Evolutionary conservation across 2,329 filamentous ascomycete species (phyloP), one percentile per base, ranked within the genome.

Genomic region (Talaromyces sp.): DNA sequence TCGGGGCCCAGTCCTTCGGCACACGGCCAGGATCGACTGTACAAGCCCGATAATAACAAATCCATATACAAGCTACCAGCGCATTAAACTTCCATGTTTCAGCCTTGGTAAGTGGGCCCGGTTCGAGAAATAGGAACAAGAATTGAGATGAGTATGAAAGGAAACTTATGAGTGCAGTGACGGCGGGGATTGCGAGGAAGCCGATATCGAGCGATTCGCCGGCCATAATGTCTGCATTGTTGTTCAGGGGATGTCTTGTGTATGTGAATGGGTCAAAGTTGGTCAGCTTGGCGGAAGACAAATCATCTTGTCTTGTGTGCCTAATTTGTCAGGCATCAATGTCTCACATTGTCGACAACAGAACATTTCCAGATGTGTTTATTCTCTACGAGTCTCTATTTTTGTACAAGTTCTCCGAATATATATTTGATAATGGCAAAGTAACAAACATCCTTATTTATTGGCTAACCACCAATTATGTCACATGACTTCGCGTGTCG

Each of bases 61-160:
- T 80, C 74, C 86, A 82, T 31, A 88, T 82, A 67, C 83, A 83
- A 3, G 78, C 70, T 2, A 87, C 78, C 45, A 87, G 75, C 2
- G 78, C 68, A 72, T 89, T 89, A 70, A 88, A 83, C 31, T 79
- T 76, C 69, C 84, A 79, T n/a, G 79, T 69, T 72, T 89, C 80
- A 25, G 80, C 74, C 62, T 71, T 76, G 17, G 74, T 77, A 17
- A 89, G 77, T 3, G 86, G 84, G 19, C 72, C 75, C 0, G 86
- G 83, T 52, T 88, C 84, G 54, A 88, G 77, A 58, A 76, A 75
- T 41, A 77, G 69, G 69, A 89, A 86, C 13, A 89, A 79, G 69
- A 80, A 82, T 73, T 89, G 87, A 6, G 87, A 87, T 2, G 84
- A 80, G 72, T 86, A 87, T 2, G 85, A 82, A 8, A 89, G 80